phyloP scores from a whole-genome alignment of 805 yeast species.

The Starmerella ratchasimensis region DNA sequence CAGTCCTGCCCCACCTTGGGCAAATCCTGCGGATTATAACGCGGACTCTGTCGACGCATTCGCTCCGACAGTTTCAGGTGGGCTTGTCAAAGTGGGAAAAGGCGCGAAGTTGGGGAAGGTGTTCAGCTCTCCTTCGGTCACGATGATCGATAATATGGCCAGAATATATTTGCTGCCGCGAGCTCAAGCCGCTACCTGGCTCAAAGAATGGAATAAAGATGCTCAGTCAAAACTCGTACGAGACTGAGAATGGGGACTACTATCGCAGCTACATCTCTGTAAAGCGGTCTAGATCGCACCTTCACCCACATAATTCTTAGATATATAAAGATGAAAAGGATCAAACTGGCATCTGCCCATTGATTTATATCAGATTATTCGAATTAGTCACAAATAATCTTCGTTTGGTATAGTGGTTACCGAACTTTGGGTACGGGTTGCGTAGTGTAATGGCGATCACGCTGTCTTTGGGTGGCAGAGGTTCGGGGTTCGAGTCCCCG shows the following conservation, averaged over 20 bases:
- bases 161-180: conserved; percentile 72
- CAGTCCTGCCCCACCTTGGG: conserved; percentile 55
- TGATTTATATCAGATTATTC: background rate
- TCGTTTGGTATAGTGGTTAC: background rate
- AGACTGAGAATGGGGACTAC: too few species aligned
- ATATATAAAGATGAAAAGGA: too few species aligned
- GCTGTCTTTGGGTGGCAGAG: conserved; percentile 17
- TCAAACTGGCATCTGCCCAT: too few species aligned
- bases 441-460: conserved; percentile 5
- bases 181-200: conserved; percentile 49
- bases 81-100: conserved; percentile 73
- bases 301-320: background rate
- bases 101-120: conserved; percentile 53
- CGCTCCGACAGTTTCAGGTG: conserved; percentile 74
- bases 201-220: conserved; percentile 28
- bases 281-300: too few species aligned
- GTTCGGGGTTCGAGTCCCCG: conserved; percentile 17
- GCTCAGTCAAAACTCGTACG: conserved; percentile 13
- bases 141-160: conserved; percentile 60
- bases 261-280: too few species aligned
- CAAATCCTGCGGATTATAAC: conserved; percentile 42
- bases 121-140: conserved; percentile 55
- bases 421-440: background rate
- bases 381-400: background rate
- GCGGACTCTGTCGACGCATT: conserved; percentile 51